Base-by-base conservation (phyloP, 192 early-diverging fungal species). In the Mortierella alpina region DNA sequence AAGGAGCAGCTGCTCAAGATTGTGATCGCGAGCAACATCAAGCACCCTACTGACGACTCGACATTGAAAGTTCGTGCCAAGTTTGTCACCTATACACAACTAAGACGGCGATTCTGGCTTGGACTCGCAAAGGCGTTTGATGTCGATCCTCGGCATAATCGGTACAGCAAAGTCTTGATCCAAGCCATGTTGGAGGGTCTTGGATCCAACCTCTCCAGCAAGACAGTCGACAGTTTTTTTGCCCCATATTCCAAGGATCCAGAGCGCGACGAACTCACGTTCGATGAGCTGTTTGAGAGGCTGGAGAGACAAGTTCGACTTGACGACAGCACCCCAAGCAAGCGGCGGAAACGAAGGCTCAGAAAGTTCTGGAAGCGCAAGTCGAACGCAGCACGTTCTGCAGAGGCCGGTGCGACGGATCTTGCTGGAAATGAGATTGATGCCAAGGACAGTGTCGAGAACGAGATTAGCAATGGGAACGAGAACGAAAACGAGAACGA, bases 101-200 rank as follows among this genome's bases (percentile, higher is more conserved):
- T 94, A 12, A 84, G 94, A 20, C 80, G 85, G 49, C 91, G 92
- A 72, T 95, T 95, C 71, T 95, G 92, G 91, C 73, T 89, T 6
- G 89, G 90, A 0, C 75, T 94, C n/a, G 84, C 91, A 57, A 88
- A 86, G 23, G 72, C 84, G 0, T 95, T 93, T 64, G 91, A 93
- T 74, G 83, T 74, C 1, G 77, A 66, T 18, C 91, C 92, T 41
- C 86, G 86, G 6, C 89, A 85, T 23, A 86, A 84, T 39, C 68
- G 74, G 12, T 86, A 93, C 62, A 80, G 77, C 61, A 80, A 80
- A 23, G 54, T 80, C 11, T 23, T 80, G 46, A 79, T 95, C 6
- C 87, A 88, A 52, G 86, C 93, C 40, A 90, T 95, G 90, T 82
- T 95, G 4, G 92, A 92, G 51, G 86, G 84, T 39, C 71, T 95